A percentile compares a stretch with the other conserved stretches of the same genome.
phyloP scores from a whole-genome alignment of 257 asterid genomes.

The Solanum ossicruentum region DNA sequence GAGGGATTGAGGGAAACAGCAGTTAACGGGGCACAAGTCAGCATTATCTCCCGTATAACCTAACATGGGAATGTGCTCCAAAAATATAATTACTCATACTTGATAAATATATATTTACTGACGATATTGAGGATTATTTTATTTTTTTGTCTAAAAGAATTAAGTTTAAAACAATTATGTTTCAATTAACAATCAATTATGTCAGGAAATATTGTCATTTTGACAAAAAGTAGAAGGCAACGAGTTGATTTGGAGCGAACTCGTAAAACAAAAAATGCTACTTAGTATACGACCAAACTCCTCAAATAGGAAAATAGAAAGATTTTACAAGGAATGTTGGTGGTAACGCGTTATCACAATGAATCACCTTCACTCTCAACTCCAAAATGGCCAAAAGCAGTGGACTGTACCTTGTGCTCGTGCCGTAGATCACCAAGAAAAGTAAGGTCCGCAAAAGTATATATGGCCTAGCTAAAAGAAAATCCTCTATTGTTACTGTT shows the following conservation, averaged over 20 bases:
- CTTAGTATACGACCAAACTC: neutral
- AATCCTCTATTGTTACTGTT: slow-evolving; percentile 11
- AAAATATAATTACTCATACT: neutral
- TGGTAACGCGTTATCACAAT: neutral
- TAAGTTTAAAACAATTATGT: neutral
- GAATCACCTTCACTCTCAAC: neutral
- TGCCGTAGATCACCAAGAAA: neutral
- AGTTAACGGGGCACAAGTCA: neutral
- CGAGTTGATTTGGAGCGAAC: neutral
- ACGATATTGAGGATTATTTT: too few relatives aligned
- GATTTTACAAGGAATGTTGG: neutral
- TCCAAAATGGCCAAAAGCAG: neutral
- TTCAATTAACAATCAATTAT: neutral
- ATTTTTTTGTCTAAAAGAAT: neutral
- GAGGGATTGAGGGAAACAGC: neutral
- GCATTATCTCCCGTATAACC: neutral
- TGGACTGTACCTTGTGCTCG: neutral
- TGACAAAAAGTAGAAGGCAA: neutral
- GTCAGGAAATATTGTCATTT: neutral
- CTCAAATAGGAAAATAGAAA: neutral
- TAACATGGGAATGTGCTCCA: neutral
- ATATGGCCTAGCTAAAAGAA: neutral
- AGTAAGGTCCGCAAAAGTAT: neutral
- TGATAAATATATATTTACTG: neutral
- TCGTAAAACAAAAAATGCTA: neutral